A percentile compares a stretch with the other conserved stretches of the same genome.
Conservation (phyloP, 2,329 filamentous ascomycete species). For the Cladophialophora yegresii region DNA sequence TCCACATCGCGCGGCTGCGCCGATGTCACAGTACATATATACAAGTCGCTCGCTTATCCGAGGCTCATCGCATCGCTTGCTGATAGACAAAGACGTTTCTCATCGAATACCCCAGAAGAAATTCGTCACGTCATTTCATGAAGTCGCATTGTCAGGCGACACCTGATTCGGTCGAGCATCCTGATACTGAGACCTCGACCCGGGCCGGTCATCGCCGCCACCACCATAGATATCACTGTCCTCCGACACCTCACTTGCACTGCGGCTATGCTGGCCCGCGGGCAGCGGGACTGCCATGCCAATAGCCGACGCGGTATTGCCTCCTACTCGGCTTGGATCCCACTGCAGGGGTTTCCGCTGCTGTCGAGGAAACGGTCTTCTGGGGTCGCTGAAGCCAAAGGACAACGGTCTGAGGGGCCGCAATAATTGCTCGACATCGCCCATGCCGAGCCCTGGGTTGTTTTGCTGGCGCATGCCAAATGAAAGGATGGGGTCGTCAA, state of each 20-base stretch:
- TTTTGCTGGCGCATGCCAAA: constrained; percentile 17
- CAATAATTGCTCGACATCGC: constrained; percentile 18
- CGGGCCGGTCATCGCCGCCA: constrained; percentile 5
- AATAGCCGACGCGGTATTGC: constrained; percentile 20
- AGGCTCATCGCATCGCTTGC: constrained; percentile 11
- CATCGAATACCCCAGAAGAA: neutral
- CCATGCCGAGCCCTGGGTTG: constrained; percentile 7
- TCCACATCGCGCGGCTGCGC: neutral
- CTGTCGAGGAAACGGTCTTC: constrained; percentile 15
- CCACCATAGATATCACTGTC: constrained; percentile 8
- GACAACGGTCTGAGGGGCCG: constrained; percentile 26
- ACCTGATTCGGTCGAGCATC: constrained; percentile 16
- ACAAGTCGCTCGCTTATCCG: neutral
- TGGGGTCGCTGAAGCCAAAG: constrained; percentile 26
- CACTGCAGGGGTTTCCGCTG: constrained; percentile 26
- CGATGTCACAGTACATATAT: neutral
- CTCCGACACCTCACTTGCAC: constrained; percentile 9
- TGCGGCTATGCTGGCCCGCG: constrained; percentile 11
- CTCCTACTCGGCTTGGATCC: constrained; percentile 15
- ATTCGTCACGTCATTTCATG: constrained; percentile 16
- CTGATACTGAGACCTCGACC: constrained; percentile 21
- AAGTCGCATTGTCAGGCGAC: neutral
- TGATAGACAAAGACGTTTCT: neutral
- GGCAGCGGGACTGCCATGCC: constrained; percentile 28
- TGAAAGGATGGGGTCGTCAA: constrained; percentile 30